Percentiles rank a stretch among this genome's conserved stretches.
phyloP scores from a whole-genome alignment of 1,139 yeast genomes.

The Candida sp. region DNA sequence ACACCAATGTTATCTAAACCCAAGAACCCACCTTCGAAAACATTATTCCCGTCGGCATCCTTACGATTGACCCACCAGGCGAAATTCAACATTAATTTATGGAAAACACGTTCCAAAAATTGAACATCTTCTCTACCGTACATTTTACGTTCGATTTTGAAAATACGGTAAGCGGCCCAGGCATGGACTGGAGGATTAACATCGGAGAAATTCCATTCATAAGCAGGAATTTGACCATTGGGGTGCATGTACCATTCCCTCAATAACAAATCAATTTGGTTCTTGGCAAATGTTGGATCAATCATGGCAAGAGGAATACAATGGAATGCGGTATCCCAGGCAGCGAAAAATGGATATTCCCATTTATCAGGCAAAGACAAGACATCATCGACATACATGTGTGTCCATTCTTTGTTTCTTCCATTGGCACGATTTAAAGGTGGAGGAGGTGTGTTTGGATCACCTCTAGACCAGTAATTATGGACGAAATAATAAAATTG shows the following conservation, averaged over 20 bases:
- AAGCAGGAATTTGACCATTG: constrained; percentile 97
- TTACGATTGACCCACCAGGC: constrained; percentile 99
- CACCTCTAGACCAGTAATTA: constrained; percentile 88
- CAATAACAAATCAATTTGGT: constrained; percentile 81
- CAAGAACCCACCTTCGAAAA: constrained; percentile 93
- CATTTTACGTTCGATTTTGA: constrained; percentile 85
- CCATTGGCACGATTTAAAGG: constrained; percentile 80
- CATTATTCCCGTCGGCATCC: constrained; percentile 84
- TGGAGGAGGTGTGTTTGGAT: constrained; percentile 73
- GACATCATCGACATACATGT: constrained; percentile 84
- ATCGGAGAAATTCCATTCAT: constrained; percentile 96
- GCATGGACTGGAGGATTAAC: constrained; percentile 99
- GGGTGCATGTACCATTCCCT: constrained; percentile 99
- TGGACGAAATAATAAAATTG: constrained; percentile 90
- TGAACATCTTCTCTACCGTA: constrained; percentile 80
- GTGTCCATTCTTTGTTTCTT: constrained; percentile 87
- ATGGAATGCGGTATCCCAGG: constrained; percentile 98
- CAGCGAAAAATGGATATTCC: constrained; percentile 97
- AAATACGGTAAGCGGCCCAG: constrained; percentile 92
- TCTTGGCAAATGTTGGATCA: constrained; percentile 92
- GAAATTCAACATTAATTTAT: constrained; percentile 82
- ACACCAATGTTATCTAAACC: constrained; percentile 95
- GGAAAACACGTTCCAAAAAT: constrained; percentile 89
- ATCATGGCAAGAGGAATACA: constrained; percentile 93
- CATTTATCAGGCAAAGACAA: constrained; percentile 93